Conservation (phyloP, 306 rosid species). For the Rosa chinensis region DNA sequence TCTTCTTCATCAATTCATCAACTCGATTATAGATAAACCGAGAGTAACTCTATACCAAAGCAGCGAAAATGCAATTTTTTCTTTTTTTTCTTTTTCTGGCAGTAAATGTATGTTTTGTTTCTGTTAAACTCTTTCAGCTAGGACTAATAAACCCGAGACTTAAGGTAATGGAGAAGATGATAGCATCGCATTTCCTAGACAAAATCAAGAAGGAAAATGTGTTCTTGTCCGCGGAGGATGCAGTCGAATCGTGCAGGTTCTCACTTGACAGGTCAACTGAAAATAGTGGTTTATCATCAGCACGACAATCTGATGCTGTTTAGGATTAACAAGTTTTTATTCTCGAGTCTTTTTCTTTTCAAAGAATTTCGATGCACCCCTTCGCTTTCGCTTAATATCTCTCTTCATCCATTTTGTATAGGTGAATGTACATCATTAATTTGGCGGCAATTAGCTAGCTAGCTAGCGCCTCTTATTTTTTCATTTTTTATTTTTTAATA, state of each 20-base stretch:
- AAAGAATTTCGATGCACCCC: too few relatives aligned
- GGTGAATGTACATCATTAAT: background rate
- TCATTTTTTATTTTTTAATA: too few relatives aligned
- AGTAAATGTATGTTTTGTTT: background rate
- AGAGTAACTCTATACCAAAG: too few relatives aligned
- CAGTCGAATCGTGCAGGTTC: conserved; percentile 49
- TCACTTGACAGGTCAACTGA: conserved; percentile 30
- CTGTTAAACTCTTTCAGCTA: conserved; percentile 31
- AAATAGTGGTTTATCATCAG: background rate
- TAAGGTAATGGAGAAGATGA: conserved; percentile 79
- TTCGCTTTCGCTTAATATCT: too few relatives aligned
- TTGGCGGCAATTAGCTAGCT: background rate
- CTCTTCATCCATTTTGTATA: too few relatives aligned
- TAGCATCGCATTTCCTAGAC: conserved; percentile 49
- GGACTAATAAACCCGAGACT: conserved; percentile 70
- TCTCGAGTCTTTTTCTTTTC: too few relatives aligned
- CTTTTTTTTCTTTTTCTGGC: background rate
- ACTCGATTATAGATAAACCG: background rate
- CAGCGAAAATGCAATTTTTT: too few relatives aligned
- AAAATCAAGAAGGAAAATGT: conserved; percentile 60
- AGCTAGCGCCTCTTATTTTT: background rate
- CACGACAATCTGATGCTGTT: background rate
- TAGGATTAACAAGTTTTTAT: background rate
- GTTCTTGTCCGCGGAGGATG: conserved; percentile 60
- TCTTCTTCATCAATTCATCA: background rate